Base-by-base conservation (phyloP, 345 rosid genomes). In the Eucalyptus decipiens region DNA sequence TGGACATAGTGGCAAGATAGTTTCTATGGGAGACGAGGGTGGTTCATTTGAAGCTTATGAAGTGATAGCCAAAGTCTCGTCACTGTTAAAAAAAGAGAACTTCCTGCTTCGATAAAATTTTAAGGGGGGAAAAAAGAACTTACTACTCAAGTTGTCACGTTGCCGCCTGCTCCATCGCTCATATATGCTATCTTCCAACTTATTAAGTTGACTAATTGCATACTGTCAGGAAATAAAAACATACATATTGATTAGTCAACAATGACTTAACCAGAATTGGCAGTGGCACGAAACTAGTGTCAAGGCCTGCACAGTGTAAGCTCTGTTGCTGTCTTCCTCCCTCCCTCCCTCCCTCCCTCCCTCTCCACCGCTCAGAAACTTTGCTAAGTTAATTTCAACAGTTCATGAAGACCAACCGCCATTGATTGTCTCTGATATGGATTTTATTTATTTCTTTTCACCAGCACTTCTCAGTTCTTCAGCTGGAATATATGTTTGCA, bases 131-230 rank as follows among this genome's bases (percentile, higher is more conserved):
- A 93, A 17, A 65, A 60, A 83, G 52, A 90, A 92, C 97, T 69
- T 95, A 97, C 99, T 90, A 90, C 93, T 90, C 90, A 92, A 90
- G 88, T 93, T 95, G 89, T 96, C 97, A 58, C 88, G 93, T 86
- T 91, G 94, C 90, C 93, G 95, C 90, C 89, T 94, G 69, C 92
- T 90, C 99, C 99, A 97, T 92, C 95, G 94, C 87, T 95, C 95
- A 96, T 94, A 95, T 88, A 97, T 95, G 96, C 96, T 95, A 89
- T 97, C 99, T 93, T 97, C 99, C 93, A 97, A 89, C 93, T 95
- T 97, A 91, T 93, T 96, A 88, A 97, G 95, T 91, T 97, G 99
- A 94, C 96, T 97, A 89, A 96, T 93, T 89, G 99, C 99, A 92
- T 96, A 97, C 99, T 97, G 97, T 89, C 81, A 37, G 45, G 45